phyloP scores from a whole-genome alignment of 192 early-diverging fungal genomes.

The Linnemannia elongata region DNA sequence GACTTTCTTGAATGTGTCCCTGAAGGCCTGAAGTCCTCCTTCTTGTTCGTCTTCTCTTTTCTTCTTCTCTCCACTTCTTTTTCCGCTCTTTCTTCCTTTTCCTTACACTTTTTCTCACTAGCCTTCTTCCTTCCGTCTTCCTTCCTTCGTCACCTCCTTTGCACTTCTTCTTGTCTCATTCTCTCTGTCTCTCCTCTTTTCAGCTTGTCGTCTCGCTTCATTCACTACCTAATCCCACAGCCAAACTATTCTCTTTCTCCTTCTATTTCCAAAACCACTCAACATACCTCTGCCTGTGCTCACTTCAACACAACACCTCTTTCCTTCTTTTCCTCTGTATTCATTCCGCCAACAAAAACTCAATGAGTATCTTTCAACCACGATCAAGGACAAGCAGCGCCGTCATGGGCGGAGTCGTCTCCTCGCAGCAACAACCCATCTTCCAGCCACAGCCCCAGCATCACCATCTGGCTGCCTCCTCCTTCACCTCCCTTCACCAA shows the following conservation, averaged over 20 bases:
- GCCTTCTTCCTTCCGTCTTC: not conserved
- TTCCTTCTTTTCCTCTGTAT: not conserved
- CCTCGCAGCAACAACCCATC: conserved; percentile 5
- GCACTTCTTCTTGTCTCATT: not conserved
- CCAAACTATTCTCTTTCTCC: no score
- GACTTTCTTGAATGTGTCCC: not conserved
- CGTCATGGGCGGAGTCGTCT: conserved; percentile 6
- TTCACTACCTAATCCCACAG: not conserved
- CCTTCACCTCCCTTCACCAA: conserved; percentile 8
- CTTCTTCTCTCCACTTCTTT: not conserved
- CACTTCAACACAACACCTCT: not conserved
- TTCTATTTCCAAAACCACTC: not conserved
- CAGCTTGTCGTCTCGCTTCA: not conserved
- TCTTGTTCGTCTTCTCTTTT: not conserved
- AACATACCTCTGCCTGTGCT: not conserved
- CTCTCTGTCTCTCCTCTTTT: no score
- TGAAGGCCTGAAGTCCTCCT: not conserved
- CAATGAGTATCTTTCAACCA: conserved; percentile 31
- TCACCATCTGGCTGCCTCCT: not conserved
- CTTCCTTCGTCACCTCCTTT: not conserved
- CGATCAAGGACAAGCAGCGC: conserved; percentile 27
- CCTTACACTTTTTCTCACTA: not conserved
- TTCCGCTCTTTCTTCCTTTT: not conserved
- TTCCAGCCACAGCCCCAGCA: conserved; percentile 15
- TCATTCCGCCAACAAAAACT: not conserved